phyloP scores from a whole-genome alignment of 2,329 filamentous ascomycete species.

The Aspergillus bombycis region DNA sequence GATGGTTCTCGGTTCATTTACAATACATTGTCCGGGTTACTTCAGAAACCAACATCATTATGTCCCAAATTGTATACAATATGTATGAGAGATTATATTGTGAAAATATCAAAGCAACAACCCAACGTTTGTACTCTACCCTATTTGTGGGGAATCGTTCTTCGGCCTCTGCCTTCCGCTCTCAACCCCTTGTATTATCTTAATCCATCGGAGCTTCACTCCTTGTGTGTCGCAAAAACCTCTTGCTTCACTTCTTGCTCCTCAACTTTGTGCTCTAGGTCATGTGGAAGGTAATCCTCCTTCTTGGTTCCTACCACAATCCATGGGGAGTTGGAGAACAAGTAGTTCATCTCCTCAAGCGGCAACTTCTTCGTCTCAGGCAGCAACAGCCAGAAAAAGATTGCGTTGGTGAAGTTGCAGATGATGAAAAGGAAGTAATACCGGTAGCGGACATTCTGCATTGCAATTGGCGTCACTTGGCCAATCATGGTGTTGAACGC shows the following conservation, averaged over 20 bases:
- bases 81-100: not conserved
- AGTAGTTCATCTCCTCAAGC: constrained; percentile 69
- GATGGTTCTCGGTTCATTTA: not conserved
- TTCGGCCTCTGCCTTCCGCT: not conserved
- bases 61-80: not conserved
- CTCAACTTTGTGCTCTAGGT: constrained; percentile 62
- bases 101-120: not conserved
- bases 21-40: not conserved
- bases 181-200: not conserved
- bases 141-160: not conserved
- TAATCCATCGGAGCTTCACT: constrained; percentile 11
- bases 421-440: constrained; percentile 66
- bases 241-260: constrained; percentile 59
- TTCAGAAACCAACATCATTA: not conserved
- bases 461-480: constrained; percentile 66
- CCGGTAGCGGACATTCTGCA: constrained; percentile 57
- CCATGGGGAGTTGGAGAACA: constrained; percentile 67
- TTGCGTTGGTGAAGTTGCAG: constrained; percentile 69
- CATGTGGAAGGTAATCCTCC: constrained; percentile 55
- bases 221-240: constrained; percentile 22
- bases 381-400: constrained; percentile 69
- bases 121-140: not conserved
- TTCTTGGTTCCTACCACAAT: constrained; percentile 63
- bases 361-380: constrained; percentile 67
- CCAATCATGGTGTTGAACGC: constrained; percentile 79